Evolutionary conservation across 2,329 filamentous ascomycete species (phyloP), one percentile per base, ranked within the genome.

Genomic region (Myriosclerotinia scirpicola): DNA sequence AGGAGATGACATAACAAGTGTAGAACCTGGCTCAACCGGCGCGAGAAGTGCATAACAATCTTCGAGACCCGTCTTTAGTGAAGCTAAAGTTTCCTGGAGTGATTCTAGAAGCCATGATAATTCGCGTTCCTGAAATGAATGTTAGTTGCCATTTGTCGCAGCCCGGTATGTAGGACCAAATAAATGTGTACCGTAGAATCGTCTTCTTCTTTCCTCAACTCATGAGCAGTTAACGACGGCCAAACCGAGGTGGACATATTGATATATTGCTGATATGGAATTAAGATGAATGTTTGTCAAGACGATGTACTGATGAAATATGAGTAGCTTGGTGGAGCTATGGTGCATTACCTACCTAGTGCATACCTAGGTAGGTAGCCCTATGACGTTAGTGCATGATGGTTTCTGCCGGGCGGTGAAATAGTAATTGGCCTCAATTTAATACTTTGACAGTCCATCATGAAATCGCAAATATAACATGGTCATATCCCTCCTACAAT

Each of bases 11-110:
- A 99, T 84, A 40, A 95, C 93, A 38, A 99, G 86, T 0, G 94
- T 99, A 73, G 89, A 93, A 11, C 93, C 93, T 0, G 90, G 88
- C 75, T 96, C 92, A 70, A 89, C 85, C 1, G 94, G 93, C 9
- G 92, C 90, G 40, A 99, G 87, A 34, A 98, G 85, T 22, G 90
- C 87, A 72, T 93, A 92, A 79, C 93, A 97, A 79, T 97, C 68
- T 53, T 72, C 70, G 12, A 71, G 48, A 30, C 69, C 69, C n/a
- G 65, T 61, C 46, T 76, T 76, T 8, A 77, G 54, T 22, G 70
- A 69, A 22, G 66, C 66, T 7, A 77, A 70, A 1, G 75, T 75
- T 64, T 77, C 75, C 67, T 77, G 75, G 11, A 77, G 71, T 3
- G 72, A 75, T 40, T 77, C 74, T 34, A 77, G 73, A 14, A 77